Evolutionary conservation across 139 green algal species (phyloP).

Genomic region (Nannochloris sp.): DNA sequence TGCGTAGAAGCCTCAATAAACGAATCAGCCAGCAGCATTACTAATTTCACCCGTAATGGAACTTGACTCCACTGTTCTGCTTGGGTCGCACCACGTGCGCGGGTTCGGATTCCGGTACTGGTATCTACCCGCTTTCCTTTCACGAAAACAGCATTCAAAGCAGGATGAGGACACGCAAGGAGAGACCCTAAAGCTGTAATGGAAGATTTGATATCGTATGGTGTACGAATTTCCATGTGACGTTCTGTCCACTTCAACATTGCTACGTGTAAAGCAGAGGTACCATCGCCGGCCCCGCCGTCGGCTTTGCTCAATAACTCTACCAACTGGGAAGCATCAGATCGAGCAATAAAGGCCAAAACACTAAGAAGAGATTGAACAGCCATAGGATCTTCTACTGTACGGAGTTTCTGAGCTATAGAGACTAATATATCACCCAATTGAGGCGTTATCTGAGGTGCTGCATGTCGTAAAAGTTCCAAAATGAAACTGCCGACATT

Average conservation of each 20-base stretch:
- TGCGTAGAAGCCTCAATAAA: constrained; percentile 28
- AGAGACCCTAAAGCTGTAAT: constrained; percentile 37
- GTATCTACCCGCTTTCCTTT: constrained; percentile 42
- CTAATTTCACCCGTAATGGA: constrained; percentile 34
- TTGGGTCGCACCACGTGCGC: constrained; percentile 14
- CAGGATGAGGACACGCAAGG: constrained; percentile 27
- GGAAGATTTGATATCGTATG: constrained; percentile 55
- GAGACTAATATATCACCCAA: constrained; percentile 32
- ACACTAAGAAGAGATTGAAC: constrained; percentile 44
- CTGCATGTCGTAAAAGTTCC: constrained; percentile 31
- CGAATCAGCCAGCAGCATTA: constrained; percentile 38
- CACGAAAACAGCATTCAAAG: constrained; percentile 35
- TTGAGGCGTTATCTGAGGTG: constrained; percentile 1
- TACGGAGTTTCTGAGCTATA: constrained; percentile 30
- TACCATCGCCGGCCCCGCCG: background rate
- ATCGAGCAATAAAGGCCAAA: constrained; percentile 33
- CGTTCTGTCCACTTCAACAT: constrained; percentile 49
- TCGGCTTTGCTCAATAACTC: constrained; percentile 32
- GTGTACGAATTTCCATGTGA: constrained; percentile 41
- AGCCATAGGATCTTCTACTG: constrained; percentile 23
- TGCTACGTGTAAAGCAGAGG: constrained; percentile 11
- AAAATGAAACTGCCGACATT: constrained; percentile 35
- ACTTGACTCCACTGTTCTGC: constrained; percentile 42
- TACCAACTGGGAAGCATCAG: constrained; percentile 27
- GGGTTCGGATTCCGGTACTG: constrained; percentile 38